Percentiles rank a stretch among this genome's conserved stretches.
phyloP scores from a whole-genome alignment of 768 basidiomycete species.

The Hypholoma fasciculare region DNA sequence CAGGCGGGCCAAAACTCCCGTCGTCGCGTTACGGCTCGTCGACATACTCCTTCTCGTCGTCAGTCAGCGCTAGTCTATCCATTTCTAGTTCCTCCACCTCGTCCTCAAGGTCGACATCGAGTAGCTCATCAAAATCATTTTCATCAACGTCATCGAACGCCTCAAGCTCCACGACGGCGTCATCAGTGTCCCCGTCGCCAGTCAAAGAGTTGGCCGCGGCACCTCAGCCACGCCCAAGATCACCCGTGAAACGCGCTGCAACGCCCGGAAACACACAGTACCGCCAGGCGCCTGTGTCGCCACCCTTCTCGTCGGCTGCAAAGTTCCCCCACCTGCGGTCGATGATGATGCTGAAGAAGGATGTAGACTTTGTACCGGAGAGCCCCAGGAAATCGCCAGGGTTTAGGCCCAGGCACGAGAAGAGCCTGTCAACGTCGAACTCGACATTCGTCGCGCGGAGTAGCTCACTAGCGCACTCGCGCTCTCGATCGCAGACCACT shows the following conservation, averaged over 20 bases:
- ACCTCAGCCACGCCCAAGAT: background rate
- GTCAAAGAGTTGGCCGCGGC: slow-evolving; percentile 16
- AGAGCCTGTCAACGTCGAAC: slow-evolving; percentile 21
- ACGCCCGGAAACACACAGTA: slow-evolving; percentile 13
- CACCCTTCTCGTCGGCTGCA: slow-evolving; percentile 19
- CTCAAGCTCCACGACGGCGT: slow-evolving; percentile 39
- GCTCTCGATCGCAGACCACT: slow-evolving; percentile 3
- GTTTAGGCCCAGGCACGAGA: slow-evolving; percentile 16
- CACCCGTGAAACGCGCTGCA: slow-evolving; percentile 13
- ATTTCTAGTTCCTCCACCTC: slow-evolving; percentile 19
- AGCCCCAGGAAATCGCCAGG: slow-evolving; percentile 60
- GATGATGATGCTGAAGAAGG: slow-evolving; percentile 66
- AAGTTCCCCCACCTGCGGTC: slow-evolving; percentile 42
- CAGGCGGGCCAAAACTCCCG: slow-evolving; percentile 34
- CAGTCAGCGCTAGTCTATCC: slow-evolving; percentile 9
- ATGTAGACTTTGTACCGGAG: slow-evolving; percentile 71
- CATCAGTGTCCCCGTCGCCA: slow-evolving; percentile 43
- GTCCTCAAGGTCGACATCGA: slow-evolving; percentile 42
- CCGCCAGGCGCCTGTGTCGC: slow-evolving; percentile 26
- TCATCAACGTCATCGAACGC: slow-evolving; percentile 42
- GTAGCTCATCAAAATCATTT: slow-evolving; percentile 40
- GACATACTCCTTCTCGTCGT: slow-evolving; percentile 28
- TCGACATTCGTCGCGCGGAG: background rate
- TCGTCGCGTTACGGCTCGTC: slow-evolving; percentile 41
- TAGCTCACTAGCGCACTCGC: background rate